These are phyloP conservation scores for Phellinidium pouzarii DNA, from an alignment of 1,284 basidiomycete genomes.

Conservation along the genomic window DNA sequence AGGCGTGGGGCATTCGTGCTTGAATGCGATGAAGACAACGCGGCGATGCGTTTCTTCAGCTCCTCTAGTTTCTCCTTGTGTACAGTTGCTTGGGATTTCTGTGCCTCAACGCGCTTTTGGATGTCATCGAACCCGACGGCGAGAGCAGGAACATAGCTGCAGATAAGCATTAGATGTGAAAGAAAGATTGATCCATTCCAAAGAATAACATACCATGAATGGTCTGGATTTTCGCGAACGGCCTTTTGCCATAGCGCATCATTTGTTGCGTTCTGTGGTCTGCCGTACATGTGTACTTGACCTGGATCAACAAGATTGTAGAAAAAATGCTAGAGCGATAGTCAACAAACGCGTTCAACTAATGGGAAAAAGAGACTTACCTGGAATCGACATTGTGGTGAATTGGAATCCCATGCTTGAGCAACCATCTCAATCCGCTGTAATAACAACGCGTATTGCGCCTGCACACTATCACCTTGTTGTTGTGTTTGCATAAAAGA, in stretches of 20 bases:
- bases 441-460: constrained; percentile 50
- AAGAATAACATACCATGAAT: constrained; percentile 51
- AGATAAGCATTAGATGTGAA: constrained; percentile 11
- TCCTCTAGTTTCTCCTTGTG: constrained; percentile 74
- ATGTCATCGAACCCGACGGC: constrained; percentile 81
- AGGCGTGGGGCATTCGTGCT: constrained; percentile 68
- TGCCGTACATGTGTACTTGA: constrained; percentile 62
- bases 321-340: constrained; percentile 58
- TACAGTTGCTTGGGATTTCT: constrained; percentile 58
- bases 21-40: constrained; percentile 60
- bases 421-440: constrained; percentile 63
- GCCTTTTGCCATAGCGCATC: constrained; percentile 80
- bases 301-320: constrained; percentile 81
- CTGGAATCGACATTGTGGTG: constrained; percentile 75
- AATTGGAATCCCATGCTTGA: constrained; percentile 66
- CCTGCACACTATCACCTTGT: constrained; percentile 47
- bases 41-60: constrained; percentile 56
- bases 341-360: not conserved
- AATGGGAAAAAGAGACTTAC: constrained; percentile 33
- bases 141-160: constrained; percentile 75
- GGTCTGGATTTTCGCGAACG: constrained; percentile 76
- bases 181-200: not conserved
- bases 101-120: constrained; percentile 74
- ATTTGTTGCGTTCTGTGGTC: constrained; percentile 68
- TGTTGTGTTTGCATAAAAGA: constrained; percentile 35